Base-by-base conservation (phyloP, 2,329 filamentous ascomycete genomes). In the Apiospora malaysiana region DNA sequence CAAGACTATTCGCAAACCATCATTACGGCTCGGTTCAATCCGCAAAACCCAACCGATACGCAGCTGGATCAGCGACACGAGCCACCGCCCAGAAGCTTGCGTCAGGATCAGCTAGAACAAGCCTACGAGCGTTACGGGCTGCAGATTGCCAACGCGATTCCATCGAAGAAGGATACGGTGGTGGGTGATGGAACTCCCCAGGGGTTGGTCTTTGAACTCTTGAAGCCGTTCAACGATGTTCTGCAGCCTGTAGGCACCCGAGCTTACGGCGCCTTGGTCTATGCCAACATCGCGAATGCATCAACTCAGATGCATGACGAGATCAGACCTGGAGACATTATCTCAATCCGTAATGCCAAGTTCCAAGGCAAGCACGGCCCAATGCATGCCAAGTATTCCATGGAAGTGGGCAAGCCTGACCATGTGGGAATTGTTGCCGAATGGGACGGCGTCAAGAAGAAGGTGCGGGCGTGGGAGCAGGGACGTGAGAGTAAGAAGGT, bases 401-500 rank as follows among this genome's bases (percentile, higher is more conserved):
- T 90, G 69, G 96, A 99, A 76, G 93, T 98, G 0, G 95, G 94
- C 74, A 96, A 94, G 79, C 90, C 89, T 4, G 94, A 95, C 74
- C 96, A 99, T 78, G 95, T 98, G 0, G 96, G 89, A 2, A 85
- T 99, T 2, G 95, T 99, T 4, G 89, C 94, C 12, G 96, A 99
- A 81, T 99, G 96, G 96, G 96, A 99, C 81, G 96, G 96, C 3
- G 97, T 94, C 51, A 97, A 98, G 89, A 97, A 97, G 88, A 98
- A 98, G 87, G 92, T 99, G 37, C 86, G 95, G 40, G 95, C 92
- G 1, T 98, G 94, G 93, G 96, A 98, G 81, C 96, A 99, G 80
- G 95, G 95, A 0, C 86, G 95, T 18, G 95, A 98, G 84, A 95
- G 91, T 80, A 95, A 93, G 82, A 98, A 98, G 85, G 92, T 97